Evolutionary conservation across 1,284 basidiomycete genomes (phyloP), one percentile per base, ranked within the genome.

Genomic region (Lignosus rhinocerotis): DNA sequence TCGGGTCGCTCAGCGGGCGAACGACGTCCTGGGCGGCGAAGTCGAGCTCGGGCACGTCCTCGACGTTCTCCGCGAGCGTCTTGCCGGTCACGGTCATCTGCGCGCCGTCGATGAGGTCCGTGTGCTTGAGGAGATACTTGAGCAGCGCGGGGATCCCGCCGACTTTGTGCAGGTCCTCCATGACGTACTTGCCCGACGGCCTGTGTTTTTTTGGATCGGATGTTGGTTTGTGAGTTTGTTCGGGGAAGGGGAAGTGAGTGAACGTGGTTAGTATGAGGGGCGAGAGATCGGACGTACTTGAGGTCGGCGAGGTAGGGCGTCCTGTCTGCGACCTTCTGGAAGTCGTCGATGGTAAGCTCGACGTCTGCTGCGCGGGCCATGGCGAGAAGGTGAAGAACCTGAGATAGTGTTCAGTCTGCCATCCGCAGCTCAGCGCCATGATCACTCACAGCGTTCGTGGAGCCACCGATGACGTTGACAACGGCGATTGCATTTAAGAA

Each of bases 241-340:
- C 25, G 4, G 25, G 25, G 25, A 25, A 4, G n/a, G n/a, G n/a
- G n/a, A n/a, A 38, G 55, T n/a, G 4, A 41, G 34, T 21, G n/a
- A 49, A 48, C 39, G 30, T 17, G 36, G 32, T 49, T 59, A 12
- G 14, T 21, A 42, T 48, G 44, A 61, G 39, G 55, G 41, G n/a
- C 44, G 53, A 11, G 46, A 59, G 42, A 54, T n/a, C n/a, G n/a
- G 46, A 67, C 73, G 56, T 69, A 88, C 86, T 94, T 96, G 64
- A 98, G 81, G 71, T 99, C 93, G 33, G 93, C 94, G 14, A 98
- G 83, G 78, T 92, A 95, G n/a, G 96, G 96, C 0, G 94, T 93
- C 67, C 84, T 88, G 75, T 97, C 87, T 2, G 92, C 89, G 46
- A 97, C 85, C 56, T 73, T 76, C 76, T 96, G 93, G 82, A 98